phyloP scores from a whole-genome alignment of 176 grass and related monocot genomes.

The Oryza brachyantha region DNA sequence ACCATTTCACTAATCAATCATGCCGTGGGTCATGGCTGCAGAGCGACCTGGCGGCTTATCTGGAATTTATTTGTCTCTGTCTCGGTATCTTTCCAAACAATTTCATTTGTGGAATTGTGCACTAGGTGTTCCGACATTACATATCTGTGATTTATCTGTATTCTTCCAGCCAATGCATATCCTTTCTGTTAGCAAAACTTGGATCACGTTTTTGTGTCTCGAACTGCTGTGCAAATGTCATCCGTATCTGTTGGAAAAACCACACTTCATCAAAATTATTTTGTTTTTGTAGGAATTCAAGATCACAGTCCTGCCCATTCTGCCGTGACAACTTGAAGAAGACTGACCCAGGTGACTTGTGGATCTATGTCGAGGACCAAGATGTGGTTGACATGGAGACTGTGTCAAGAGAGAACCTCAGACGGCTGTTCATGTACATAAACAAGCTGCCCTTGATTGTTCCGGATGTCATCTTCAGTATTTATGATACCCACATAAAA shows the following conservation, averaged over 20 bases:
- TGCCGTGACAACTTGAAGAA: slow-evolving; percentile 69
- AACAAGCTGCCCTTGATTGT: slow-evolving; percentile 71
- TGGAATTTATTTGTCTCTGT: slow-evolving; percentile 24
- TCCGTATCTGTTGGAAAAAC: not conserved
- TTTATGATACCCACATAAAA: slow-evolving; percentile 66
- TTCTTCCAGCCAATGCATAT: slow-evolving; percentile 5
- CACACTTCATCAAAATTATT: slow-evolving; percentile 17
- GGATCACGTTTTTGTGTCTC: not conserved
- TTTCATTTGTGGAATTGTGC: not conserved
- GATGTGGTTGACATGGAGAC: slow-evolving; percentile 64
- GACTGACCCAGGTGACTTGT: slow-evolving; percentile 53
- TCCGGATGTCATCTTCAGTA: slow-evolving; percentile 60
- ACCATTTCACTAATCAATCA: slow-evolving; percentile 22
- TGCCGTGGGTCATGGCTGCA: slow-evolving; percentile 9
- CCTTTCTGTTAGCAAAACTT: not conserved
- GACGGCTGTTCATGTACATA: slow-evolving; percentile 78
- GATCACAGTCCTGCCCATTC: slow-evolving; percentile 78
- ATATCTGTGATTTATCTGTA: not conserved
- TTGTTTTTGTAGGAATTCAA: slow-evolving; percentile 51
- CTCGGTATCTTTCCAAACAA: not conserved
- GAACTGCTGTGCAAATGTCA: not conserved
- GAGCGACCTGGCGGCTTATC: slow-evolving; percentile 7
- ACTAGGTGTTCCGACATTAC: slow-evolving; percentile 1
- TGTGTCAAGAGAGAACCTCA: slow-evolving; percentile 53
- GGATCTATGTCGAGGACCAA: slow-evolving; percentile 52